phyloP scores from a whole-genome alignment of 2,329 filamentous ascomycete species.

The Diaporthe helianthi region DNA sequence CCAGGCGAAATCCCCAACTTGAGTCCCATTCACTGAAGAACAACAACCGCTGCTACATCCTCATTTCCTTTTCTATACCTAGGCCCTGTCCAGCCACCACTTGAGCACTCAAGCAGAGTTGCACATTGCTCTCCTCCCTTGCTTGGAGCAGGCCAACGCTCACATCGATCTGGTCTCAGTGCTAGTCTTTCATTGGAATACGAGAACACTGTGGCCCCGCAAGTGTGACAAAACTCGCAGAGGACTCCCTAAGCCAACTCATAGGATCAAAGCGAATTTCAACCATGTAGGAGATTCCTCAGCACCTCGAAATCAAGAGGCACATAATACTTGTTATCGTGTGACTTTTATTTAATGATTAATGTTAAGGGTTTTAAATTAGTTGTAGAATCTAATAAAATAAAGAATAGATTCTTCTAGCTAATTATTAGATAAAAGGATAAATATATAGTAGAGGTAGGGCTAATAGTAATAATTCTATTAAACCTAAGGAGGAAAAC shows the following conservation, averaged over 20 bases:
- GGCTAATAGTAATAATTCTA: too few species aligned
- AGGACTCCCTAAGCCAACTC: constrained; percentile 59
- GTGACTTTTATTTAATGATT: neutral
- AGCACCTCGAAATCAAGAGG: constrained; percentile 45
- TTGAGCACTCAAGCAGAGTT: constrained; percentile 68
- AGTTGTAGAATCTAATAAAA: too few species aligned
- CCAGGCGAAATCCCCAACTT: neutral
- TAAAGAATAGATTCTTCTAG: too few species aligned
- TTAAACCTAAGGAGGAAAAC: too few species aligned
- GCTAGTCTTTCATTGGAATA: constrained; percentile 58
- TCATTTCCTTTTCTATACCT: constrained; percentile 36
- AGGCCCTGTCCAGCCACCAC: constrained; percentile 60
- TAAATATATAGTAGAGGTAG: too few species aligned
- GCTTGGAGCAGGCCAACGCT: constrained; percentile 65
- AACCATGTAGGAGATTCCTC: constrained; percentile 43
- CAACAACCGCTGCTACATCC: neutral
- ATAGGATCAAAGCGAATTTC: constrained; percentile 45
- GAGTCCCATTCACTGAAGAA: neutral
- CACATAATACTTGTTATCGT: constrained; percentile 13
- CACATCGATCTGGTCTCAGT: constrained; percentile 68
- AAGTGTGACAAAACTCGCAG: constrained; percentile 67
- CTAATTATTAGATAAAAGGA: too few species aligned
- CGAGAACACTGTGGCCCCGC: constrained; percentile 72
- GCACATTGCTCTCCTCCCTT: constrained; percentile 56
- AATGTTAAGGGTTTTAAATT: too few species aligned